Evolutionary conservation across 768 basidiomycete species (phyloP).

Genomic region (Xerocomellus dryophilus): DNA sequence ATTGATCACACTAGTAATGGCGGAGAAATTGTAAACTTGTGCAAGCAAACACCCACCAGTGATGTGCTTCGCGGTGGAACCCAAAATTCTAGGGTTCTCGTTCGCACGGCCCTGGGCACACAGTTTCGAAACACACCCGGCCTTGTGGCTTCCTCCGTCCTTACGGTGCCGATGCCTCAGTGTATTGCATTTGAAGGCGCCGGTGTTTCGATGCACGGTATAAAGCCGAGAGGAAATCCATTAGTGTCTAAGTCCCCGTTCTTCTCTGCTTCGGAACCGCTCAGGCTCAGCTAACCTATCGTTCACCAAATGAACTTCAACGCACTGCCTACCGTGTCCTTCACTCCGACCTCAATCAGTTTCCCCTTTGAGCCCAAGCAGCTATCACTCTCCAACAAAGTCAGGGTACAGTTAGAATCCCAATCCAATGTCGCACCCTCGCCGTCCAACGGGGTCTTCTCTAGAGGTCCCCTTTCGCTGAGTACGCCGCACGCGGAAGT

Average conservation of each 20-base stretch:
- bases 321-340: slow-evolving; percentile 31
- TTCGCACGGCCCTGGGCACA: slow-evolving; percentile 15
- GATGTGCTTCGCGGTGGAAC: slow-evolving; percentile 10
- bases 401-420: slow-evolving; percentile 33
- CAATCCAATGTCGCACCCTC: slow-evolving; percentile 28
- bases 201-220: slow-evolving; percentile 12
- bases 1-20: not conserved
- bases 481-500: slow-evolving; percentile 45
- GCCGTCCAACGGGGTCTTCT: slow-evolving; percentile 43
- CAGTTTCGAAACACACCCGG: slow-evolving; percentile 15
- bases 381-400: slow-evolving; percentile 31
- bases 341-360: slow-evolving; percentile 35
- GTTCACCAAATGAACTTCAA: slow-evolving; percentile 23
- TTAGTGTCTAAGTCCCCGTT: not conserved
- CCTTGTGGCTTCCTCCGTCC: slow-evolving; percentile 11
- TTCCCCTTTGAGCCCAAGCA: slow-evolving; percentile 40
- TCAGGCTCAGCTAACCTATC: not conserved
- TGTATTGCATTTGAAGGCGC: slow-evolving; percentile 2
- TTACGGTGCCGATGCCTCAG: slow-evolving; percentile 6
- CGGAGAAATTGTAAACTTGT: slow-evolving; percentile 7
- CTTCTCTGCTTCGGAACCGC: not conserved
- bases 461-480: slow-evolving; percentile 38
- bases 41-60: slow-evolving; percentile 1
- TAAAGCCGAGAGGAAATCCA: slow-evolving; percentile 16
- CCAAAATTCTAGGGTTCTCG: slow-evolving; percentile 18